Evolutionary conservation across 805 yeast genomes (phyloP), one percentile per base, ranked within the genome.

Genomic region (Candida oleophila): DNA sequence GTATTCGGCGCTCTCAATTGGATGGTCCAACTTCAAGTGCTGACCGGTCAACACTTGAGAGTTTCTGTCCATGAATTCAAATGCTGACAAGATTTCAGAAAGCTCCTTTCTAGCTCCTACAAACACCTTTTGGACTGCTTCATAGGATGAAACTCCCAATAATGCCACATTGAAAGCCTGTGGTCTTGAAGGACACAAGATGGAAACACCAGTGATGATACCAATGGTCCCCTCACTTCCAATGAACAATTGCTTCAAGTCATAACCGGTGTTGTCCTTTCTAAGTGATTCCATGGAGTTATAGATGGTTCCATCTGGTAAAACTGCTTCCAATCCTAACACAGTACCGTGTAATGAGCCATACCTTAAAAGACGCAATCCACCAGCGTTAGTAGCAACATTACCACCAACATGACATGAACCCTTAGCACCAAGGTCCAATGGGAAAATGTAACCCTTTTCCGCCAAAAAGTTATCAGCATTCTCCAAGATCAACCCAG

Each of bases 381-480:
- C 98, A 60, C 98, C 98, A 3, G 98, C 98, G 63, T 92, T 92
- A 16, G 97, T 89, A 16, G 97, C 96, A 38, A 89, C 92, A 45
- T 84, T 87, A 53, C 97, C 98, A 55, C 97, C 97, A 51, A 92
- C 84, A 56, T 89, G 96, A 63, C 97, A 92, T 1, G 97, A 89
- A 12, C 98, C 98, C 69, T 91, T 91, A 34, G 98, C 97, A 48
- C 98, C 98, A 50, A 91, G 71, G 63, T 91, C 98, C 43, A 91
- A 73, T 22, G 98, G 98, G 76, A 90, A 91, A 46, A 91, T 87
- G 67, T 86, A 86, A 2, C 94, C 96, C n/a, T 81, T 70, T 47
- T 89, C 94, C 15, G 85, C 83, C 46, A 91, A 68, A 58, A 61
- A 89, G 45, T 76, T 75, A 67, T 91, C 97, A 11, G 96, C 96